These are phyloP conservation scores for Geotrichum citri-aurantii DNA, from an alignment of 1,139 yeast species.

Conservation along the genomic window DNA sequence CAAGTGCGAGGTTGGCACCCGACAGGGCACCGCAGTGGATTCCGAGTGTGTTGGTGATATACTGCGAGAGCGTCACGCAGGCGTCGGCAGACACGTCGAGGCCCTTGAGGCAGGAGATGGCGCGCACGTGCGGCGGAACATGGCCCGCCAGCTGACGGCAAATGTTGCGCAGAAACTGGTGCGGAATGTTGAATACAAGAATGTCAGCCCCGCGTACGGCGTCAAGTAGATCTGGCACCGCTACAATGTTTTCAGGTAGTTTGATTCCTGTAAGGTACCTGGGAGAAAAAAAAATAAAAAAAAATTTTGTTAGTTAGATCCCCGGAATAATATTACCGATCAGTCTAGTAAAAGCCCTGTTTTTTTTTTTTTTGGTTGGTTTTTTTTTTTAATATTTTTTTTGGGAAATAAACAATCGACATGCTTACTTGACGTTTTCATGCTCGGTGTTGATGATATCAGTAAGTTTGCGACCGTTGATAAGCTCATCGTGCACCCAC, in stretches of 20 bases:
- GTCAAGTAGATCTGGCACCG: constrained; percentile 73
- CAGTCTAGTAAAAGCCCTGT: neutral
- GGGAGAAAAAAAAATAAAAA: neutral
- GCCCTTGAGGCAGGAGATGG: constrained; percentile 91
- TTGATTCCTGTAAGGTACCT: constrained; percentile 67
- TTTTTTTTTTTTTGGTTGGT: neutral
- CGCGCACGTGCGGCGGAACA: constrained; percentile 63
- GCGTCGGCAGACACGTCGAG: constrained; percentile 77
- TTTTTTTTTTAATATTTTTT: neutral
- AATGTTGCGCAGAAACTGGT: constrained; percentile 64
- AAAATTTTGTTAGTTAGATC: constrained; percentile 26
- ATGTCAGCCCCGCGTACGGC: constrained; percentile 76
- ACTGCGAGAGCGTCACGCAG: constrained; percentile 70
- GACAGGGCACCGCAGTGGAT: constrained; percentile 90
- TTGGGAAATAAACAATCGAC: neutral
- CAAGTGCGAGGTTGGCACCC: constrained; percentile 93
- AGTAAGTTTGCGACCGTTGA: constrained; percentile 62
- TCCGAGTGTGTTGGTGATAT: constrained; percentile 69
- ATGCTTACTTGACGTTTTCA: constrained; percentile 62
- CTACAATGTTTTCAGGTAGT: constrained; percentile 73
- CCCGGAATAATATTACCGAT: neutral
- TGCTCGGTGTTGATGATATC: constrained; percentile 81
- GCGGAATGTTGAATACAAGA: constrained; percentile 86
- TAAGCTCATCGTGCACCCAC: constrained; percentile 90
- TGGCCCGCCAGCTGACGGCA: constrained; percentile 71